Conservation (phyloP, 176 grass and related monocot genomes). For the Aegilops sharonensis region DNA sequence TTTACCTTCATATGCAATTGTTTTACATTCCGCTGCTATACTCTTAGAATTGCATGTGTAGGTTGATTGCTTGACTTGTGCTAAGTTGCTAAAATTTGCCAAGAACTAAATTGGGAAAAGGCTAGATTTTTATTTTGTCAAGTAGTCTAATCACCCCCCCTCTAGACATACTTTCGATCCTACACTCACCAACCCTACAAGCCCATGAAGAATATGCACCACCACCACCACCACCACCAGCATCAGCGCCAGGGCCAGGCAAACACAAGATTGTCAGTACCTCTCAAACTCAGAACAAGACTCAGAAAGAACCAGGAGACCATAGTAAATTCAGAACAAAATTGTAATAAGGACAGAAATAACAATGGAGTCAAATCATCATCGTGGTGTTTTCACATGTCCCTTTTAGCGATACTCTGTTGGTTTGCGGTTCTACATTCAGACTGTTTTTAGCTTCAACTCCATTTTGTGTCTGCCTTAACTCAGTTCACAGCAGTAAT, state of each 20-base stretch:
- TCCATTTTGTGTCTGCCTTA: background rate
- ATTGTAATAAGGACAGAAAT: background rate
- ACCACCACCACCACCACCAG: background rate
- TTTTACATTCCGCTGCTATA: too few species aligned
- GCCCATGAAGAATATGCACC: slow-evolving; percentile 45
- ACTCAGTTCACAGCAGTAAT: background rate
- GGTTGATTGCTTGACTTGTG: too few species aligned
- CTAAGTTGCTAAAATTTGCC: too few species aligned
- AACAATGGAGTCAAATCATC: background rate
- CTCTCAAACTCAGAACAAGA: background rate
- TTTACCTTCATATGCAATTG: too few species aligned
- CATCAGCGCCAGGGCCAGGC: background rate
- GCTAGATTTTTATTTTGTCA: too few species aligned
- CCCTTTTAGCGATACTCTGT: background rate
- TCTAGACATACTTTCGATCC: too few species aligned
- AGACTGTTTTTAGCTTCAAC: too few species aligned
- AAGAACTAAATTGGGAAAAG: too few species aligned
- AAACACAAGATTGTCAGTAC: slow-evolving; percentile 26
- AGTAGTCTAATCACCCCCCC: too few species aligned
- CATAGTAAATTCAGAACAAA: background rate
- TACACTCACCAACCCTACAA: slow-evolving; percentile 16
- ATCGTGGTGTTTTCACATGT: too few species aligned
- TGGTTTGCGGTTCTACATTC: background rate
- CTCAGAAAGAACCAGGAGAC: background rate
- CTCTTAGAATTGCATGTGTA: too few species aligned